These are phyloP conservation scores for Arthrinium puccinioides DNA, from an alignment of 2,329 filamentous ascomycete genomes.

Conservation along the genomic window DNA sequence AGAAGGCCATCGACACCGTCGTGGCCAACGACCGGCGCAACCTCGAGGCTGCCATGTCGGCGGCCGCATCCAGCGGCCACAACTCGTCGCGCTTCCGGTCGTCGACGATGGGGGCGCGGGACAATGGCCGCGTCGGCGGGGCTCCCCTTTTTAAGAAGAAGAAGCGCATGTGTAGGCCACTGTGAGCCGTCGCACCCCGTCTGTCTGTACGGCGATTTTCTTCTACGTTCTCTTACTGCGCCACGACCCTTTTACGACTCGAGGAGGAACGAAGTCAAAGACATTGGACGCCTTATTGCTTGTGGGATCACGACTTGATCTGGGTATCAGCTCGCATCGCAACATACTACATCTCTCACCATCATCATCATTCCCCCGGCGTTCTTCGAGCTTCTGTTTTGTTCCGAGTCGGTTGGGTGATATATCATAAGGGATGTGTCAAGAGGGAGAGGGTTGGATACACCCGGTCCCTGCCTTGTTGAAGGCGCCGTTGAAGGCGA, in stretches of 20 bases:
- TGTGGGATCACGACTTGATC: slow-evolving; percentile 2
- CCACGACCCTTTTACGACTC: slow-evolving; percentile 1
- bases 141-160: slow-evolving; percentile 59
- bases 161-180: slow-evolving; percentile 75
- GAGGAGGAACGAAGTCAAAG: too few species aligned
- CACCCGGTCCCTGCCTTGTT: too few species aligned
- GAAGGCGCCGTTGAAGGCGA: too few species aligned
- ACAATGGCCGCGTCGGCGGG: slow-evolving; percentile 33
- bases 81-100: slow-evolving; percentile 18
- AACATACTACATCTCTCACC: too few species aligned
- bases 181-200: slow-evolving; percentile 41
- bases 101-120: too few species aligned
- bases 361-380: slow-evolving; percentile 3
- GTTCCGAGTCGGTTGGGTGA: too few species aligned
- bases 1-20: slow-evolving; percentile 81
- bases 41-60: slow-evolving; percentile 40
- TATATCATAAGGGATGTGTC: too few species aligned
- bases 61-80: slow-evolving; percentile 23
- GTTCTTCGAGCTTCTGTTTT: slow-evolving; percentile 2
- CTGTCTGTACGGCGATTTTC: background rate
- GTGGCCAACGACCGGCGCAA: slow-evolving; percentile 72
- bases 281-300: too few species aligned
- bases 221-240: slow-evolving; percentile 1
- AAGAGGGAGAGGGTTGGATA: too few species aligned
- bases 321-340: background rate